These are phyloP conservation scores for Anethum foeniculum DNA, from an alignment of 140 eudicot species.

Conservation along the genomic window DNA sequence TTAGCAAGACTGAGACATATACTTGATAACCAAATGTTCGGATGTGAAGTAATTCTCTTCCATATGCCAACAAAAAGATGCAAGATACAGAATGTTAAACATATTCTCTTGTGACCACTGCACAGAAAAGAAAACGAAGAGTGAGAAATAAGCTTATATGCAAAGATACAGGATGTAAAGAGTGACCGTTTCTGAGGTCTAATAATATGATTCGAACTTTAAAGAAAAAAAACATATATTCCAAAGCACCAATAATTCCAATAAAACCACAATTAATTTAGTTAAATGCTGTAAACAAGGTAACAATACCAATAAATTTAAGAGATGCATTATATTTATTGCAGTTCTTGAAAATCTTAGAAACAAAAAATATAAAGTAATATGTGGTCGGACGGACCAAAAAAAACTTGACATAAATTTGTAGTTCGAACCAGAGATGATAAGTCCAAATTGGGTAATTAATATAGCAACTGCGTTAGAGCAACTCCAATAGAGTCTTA, in stretches of 20 bases:
- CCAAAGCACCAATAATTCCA: not conserved
- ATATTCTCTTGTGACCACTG: slow-evolving; percentile 75
- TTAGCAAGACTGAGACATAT: slow-evolving; percentile 55
- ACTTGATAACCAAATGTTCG: slow-evolving; percentile 66
- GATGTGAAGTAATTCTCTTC: slow-evolving; percentile 47
- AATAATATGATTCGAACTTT: not conserved
- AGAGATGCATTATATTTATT: too few relatives aligned
- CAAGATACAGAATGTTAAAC: slow-evolving; percentile 59
- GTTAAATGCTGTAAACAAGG: not conserved
- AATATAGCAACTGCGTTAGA: too few relatives aligned
- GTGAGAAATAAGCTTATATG: not conserved
- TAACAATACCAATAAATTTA: not conserved
- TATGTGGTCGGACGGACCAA: not conserved
- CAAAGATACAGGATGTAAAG: not conserved
- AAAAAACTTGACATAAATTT: not conserved
- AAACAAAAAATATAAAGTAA: not conserved
- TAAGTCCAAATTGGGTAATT: not conserved
- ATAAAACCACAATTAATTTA: not conserved
- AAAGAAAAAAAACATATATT: not conserved
- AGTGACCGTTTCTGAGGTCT: not conserved
- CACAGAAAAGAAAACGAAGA: slow-evolving; percentile 14
- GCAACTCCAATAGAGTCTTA: too few relatives aligned
- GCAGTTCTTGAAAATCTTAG: not conserved
- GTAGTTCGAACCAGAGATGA: not conserved
- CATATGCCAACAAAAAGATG: slow-evolving; percentile 59